Evolutionary conservation across 2,329 filamentous ascomycete species (phyloP), one percentile per base, ranked within the genome.

Genomic region (Paecilomyces sp.): DNA sequence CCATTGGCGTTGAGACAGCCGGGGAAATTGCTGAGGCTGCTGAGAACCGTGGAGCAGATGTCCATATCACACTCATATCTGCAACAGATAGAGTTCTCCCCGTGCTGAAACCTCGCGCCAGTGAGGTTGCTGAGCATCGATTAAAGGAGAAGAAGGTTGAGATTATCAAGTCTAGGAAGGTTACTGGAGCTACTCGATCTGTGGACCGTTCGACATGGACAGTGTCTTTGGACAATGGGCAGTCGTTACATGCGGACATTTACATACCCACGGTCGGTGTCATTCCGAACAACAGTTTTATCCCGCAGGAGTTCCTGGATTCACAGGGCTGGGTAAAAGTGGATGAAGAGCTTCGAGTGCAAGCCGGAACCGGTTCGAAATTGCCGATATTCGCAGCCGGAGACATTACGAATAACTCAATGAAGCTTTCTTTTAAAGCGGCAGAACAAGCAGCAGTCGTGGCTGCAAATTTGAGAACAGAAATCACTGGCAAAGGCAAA

Each of bases 211-310:
- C 36, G 30, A 74, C 73, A 54, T 80, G 76, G 61, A 74, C 75
- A 3, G 65, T 82, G 25, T 66, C 67, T 3, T 68, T 84, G 18
- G 71, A 70, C 61, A 79, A 81, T 60, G 82, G 82, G 51, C 72
- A 77, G 54, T 74, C 69, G 2, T 64, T 82, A 47, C 73, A 74
- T 1, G 75, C 78, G 2, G 83, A 85, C 64, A 62, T 83, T 25
- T 85, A 81, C 66, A 79, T 86, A 58, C 76, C 79, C 3, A 81
- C 80, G 0, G 77, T 77, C 13, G 83, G 83, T 30, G 79, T 79
- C 12, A 66, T 70, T 7, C 83, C 83, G 0, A 85, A 83, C 69
- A 81, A 78, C 22, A 73, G 71, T 8, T 86, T 79, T 67, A 70
- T 86, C 1, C 81, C 83, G 0, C 57, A 66, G 3, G 66, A 73